Evolutionary conservation across 1,284 basidiomycete species (phyloP).

Genomic region (Salmacisia buchloeana): DNA sequence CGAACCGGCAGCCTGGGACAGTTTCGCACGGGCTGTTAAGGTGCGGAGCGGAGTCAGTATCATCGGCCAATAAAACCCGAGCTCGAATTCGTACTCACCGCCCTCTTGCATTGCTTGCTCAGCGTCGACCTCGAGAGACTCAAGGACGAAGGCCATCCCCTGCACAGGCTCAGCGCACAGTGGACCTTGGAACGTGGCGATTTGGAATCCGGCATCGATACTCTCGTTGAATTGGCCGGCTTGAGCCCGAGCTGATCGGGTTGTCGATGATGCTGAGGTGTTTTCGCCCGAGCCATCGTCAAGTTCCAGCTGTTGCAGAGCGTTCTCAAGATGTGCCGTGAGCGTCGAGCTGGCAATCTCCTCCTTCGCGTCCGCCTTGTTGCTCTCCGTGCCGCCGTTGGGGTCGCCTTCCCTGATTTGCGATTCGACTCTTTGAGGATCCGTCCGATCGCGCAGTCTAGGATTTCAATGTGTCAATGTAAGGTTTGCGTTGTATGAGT

Average conservation of each 20-base stretch:
- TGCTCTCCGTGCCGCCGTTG: too few relatives aligned
- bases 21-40: conserved; percentile 59
- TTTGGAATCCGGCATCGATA: conserved; percentile 89
- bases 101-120: conserved; percentile 55
- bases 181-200: conserved; percentile 88
- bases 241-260: neutral
- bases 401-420: too few relatives aligned
- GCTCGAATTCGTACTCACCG: conserved; percentile 53
- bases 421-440: too few relatives aligned
- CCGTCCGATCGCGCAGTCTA: conserved; percentile 1
- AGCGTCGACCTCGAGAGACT: conserved; percentile 64
- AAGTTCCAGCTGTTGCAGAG: neutral
- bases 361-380: too few relatives aligned
- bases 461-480: neutral
- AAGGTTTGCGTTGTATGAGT: neutral
- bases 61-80: neutral
- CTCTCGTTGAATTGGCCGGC: conserved; percentile 33
- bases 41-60: conserved; percentile 18
- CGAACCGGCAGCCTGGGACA: conserved; percentile 75
- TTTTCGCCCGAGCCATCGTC: neutral
- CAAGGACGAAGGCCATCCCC: conserved; percentile 86
- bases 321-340: conserved; percentile 4
- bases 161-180: conserved; percentile 91
- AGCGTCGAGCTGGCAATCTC: neutral
- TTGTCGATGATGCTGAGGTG: neutral